These are phyloP conservation scores for Brassica rapa DNA, from an alignment of 345 rosid genomes.

Conservation along the genomic window DNA sequence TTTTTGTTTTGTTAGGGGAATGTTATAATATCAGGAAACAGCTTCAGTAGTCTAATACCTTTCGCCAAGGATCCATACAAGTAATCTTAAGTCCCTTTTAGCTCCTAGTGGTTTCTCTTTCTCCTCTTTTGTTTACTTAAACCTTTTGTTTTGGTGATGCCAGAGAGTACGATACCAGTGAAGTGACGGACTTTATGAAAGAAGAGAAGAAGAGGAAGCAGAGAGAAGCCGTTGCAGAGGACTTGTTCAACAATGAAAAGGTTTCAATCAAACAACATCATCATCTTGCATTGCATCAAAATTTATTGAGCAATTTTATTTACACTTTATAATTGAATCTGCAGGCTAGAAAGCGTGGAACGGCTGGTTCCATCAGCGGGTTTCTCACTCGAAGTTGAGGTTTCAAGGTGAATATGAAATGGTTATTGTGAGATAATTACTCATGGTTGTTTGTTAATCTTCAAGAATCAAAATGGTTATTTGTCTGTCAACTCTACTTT, in stretches of 20 bases:
- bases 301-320: slow-evolving; percentile 4
- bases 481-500: slow-evolving; percentile 12
- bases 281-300: slow-evolving; percentile 13
- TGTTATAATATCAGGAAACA: slow-evolving; percentile 72
- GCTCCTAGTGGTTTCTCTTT: slow-evolving; percentile 13
- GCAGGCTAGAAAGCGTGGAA: slow-evolving; percentile 70
- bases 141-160: slow-evolving; percentile 10
- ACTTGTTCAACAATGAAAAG: slow-evolving; percentile 72
- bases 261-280: slow-evolving; percentile 42
- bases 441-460: not conserved
- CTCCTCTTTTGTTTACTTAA: slow-evolving; percentile 13
- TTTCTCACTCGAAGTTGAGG: slow-evolving; percentile 49
- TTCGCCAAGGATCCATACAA: slow-evolving; percentile 81
- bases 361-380: slow-evolving; percentile 56
- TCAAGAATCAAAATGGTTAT: not conserved
- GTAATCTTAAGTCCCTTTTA: slow-evolving; percentile 43
- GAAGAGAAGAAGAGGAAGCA: slow-evolving; percentile 89
- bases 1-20: slow-evolving; percentile 47
- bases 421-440: not conserved
- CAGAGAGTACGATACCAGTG: slow-evolving; percentile 62
- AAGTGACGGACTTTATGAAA: slow-evolving; percentile 53
- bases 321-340: slow-evolving; percentile 20
- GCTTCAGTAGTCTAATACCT: slow-evolving; percentile 82
- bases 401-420: slow-evolving; percentile 28
- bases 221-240: slow-evolving; percentile 87